Base-by-base conservation (phyloP, 176 grass and related monocot genomes). In the Guadua angustifolia region DNA sequence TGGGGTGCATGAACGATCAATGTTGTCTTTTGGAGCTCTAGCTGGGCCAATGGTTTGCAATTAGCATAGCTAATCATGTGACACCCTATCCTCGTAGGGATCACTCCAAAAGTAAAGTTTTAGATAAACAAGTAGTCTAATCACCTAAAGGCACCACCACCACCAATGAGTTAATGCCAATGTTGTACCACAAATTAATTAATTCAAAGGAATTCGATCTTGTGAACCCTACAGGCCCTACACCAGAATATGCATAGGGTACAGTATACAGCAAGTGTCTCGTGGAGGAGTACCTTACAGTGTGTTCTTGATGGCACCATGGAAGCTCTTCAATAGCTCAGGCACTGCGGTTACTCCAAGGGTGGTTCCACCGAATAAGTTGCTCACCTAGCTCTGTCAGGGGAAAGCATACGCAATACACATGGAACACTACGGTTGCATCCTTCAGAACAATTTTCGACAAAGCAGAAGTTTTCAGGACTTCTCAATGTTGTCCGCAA, bases 281-380 rank as follows among this genome's bases (percentile, higher is more conserved):
- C 65, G 69, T 56, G 65, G 66, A 57, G 65, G 66, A 57, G 38
- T 13, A 74, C 35, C 42, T 73, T 38, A 17, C 29, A n/a, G 25
- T 63, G 56, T 63, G 56, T 64, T 64, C 17, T 50, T 83, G 69
- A 74, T 74, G 81, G 69, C 70, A 16, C 55, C 69, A 38, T 63
- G 22, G 71, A 39, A 83, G 42, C 29, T 38, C 55, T 64, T 74
- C 57, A 26, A 24, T 13, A 21, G 26, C 40, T 42, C 70, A 65
- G n/a, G 11, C 25, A 61, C 69, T 62, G 17, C 67, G 61, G 24
- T 6, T 5, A 46, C 66, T 69, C 66, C 66, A 43, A 7, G 7
- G 36, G 7, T 58, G 16, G 16, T 40, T 69, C 36, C 7, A 69
- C 35, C n/a, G 35, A 40, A 69, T 69, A 69, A 69, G 66, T 69